Evolutionary conservation across 129 eudicot genomes (phyloP).

Genomic region (Helianthus annuus): HanXRQr2.0-SUNRISE NC_035433.2:130953773-130954272

Average conservation of each 20-base stretch:
- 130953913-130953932: no score
- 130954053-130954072: neutral
- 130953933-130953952: no score
- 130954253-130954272: conserved; percentile 9
- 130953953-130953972: no score
- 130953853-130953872: no score
- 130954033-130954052: no score
- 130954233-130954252: conserved; percentile 18
- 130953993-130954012: neutral
- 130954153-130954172: neutral
- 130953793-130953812: conserved; percentile 24
- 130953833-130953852: no score
- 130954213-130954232: conserved; percentile 16
- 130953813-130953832: no score
- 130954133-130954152: neutral
- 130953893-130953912: no score
- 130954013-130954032: neutral
- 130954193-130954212: neutral
- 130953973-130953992: neutral
- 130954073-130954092: neutral
- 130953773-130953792: conserved; percentile 12
- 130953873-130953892: no score
- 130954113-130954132: neutral
- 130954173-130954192: neutral
- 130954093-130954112: neutral